These are phyloP conservation scores for Solanum peruvianum DNA, from an alignment of 257 asterid genomes.

Conservation along the genomic window DNA sequence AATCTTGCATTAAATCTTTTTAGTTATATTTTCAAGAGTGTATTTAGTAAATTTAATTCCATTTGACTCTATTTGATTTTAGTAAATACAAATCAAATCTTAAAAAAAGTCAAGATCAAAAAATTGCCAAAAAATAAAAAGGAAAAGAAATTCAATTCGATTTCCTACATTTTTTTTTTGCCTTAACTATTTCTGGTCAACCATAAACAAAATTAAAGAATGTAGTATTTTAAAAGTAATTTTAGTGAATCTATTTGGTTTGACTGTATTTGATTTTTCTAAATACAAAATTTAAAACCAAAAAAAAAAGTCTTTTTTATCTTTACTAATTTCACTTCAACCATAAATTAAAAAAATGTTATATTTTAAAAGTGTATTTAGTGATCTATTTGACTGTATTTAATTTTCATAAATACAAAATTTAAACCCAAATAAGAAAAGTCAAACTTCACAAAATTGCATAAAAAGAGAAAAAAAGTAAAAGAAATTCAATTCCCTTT, in stretches of 20 bases:
- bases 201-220: not conserved
- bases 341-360: not conserved
- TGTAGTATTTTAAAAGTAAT: too few species aligned
- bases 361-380: not conserved
- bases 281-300: not conserved
- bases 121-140: not conserved
- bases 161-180: too few species aligned
- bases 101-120: too few species aligned
- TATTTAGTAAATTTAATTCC: not conserved
- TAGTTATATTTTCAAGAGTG: not conserved
- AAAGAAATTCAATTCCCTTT: not conserved
- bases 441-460: not conserved
- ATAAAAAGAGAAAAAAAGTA: not conserved
- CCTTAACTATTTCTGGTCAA: not conserved
- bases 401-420: not conserved
- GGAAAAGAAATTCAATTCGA: not conserved
- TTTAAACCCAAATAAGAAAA: not conserved
- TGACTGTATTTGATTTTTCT: not conserved
- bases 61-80: not conserved
- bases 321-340: not conserved
- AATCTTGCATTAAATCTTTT: not conserved
- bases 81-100: too few species aligned
- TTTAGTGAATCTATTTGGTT: not conserved
- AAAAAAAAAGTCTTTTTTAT: not conserved
- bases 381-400: not conserved